Evolutionary conservation across 331 rosid species (phyloP).

Genomic region (Rhamnella rubrinervis): DNA sequence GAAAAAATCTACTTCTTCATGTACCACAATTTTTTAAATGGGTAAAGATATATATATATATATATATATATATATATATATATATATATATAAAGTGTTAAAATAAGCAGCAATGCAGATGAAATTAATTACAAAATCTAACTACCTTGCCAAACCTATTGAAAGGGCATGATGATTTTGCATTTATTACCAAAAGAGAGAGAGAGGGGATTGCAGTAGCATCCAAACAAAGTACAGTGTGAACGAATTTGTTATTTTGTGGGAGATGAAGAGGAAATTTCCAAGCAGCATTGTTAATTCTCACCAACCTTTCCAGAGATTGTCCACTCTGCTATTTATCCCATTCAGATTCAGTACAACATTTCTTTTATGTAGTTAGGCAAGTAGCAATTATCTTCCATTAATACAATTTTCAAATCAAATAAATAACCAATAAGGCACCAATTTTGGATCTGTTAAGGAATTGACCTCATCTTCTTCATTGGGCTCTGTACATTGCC

Average conservation of each 20-base stretch:
- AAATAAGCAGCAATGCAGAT: too few relatives aligned
- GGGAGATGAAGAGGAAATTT: background rate
- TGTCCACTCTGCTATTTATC: background rate
- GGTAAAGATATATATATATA: too few relatives aligned
- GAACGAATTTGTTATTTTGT: constrained; percentile 4
- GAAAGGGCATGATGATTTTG: constrained; percentile 24
- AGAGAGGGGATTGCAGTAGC: too few relatives aligned
- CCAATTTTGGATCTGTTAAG: too few relatives aligned
- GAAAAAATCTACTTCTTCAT: too few relatives aligned
- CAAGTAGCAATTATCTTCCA: background rate
- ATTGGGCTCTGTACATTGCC: too few relatives aligned
- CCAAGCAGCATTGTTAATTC: background rate
- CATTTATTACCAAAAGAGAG: constrained; percentile 36
- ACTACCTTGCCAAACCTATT: constrained; percentile 42
- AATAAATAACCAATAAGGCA: too few relatives aligned
- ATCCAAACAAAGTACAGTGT: background rate
- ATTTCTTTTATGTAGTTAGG: background rate
- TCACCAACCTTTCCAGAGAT: background rate
- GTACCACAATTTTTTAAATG: too few relatives aligned
- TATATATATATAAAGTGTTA: too few relatives aligned
- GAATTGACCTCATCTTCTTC: too few relatives aligned
- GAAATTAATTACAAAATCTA: constrained; percentile 18
- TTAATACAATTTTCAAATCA: background rate
- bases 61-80: too few relatives aligned
- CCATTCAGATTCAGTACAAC: background rate